Base-by-base conservation (phyloP, 1,284 basidiomycete species). In the Fistulina hepatica region DNA sequence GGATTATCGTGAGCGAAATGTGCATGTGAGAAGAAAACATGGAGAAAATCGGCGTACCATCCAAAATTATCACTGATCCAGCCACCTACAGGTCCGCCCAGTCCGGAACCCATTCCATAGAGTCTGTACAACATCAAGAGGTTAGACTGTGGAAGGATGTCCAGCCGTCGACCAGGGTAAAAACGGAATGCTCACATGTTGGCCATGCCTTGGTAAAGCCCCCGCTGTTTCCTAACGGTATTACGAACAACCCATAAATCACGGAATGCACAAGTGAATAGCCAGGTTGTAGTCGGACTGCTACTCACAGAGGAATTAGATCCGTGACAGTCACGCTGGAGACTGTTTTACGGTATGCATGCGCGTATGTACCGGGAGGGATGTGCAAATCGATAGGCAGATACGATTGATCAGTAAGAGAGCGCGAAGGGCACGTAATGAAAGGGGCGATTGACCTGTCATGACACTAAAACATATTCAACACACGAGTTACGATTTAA, bases 31-130 rank as follows among this genome's bases (percentile, higher is more conserved):
- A 36, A 23, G 42, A 28, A 15, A 39, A 34, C 19, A 30, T 27
- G 12, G 39, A 41, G 28, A 36, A 36, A 10, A 32, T 33, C 38
- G 39, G 36, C 79, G 45, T 51, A 84, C 89, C 89, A 92, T 52
- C 85, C 86, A 50, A 86, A 74, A 13, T 52, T 66, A 56, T 92
- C 89, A 51, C 83, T 81, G 48, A 90, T 69, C 74, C 81, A 84
- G 19, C 90, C 89, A 27, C 89, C 90, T 6, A 93, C 48, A n/a
- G 90, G 89, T 15, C 86, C 90, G 33, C 90, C 90, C n/a, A 91
- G 63, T 26, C 81, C 84, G 33, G 81, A 74, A 45, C 82, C 83
- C 42, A 84, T 58, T 36, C 83, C 84, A 52, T 73, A 84, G 43
- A 85, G 57, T 53, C 82, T 85, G 52, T 35, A 33, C 24, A n/a